A percentile compares a stretch with the other conserved stretches of the same genome.
phyloP scores from a whole-genome alignment of 164 flowering plant genomes.

The Brasenia schreberi region DNA sequence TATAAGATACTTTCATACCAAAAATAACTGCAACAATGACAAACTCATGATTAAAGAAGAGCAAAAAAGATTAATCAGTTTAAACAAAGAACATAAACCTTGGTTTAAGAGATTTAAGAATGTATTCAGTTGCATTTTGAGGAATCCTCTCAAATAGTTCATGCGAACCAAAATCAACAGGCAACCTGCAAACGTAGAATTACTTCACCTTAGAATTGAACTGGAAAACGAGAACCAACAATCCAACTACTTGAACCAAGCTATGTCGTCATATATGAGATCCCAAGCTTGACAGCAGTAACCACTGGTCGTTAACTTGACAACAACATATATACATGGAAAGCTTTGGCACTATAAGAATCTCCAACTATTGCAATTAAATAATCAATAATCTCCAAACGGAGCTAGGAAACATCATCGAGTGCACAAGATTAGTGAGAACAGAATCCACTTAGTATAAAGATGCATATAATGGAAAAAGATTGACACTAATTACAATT shows the following conservation, averaged over 20 bases:
- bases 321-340: background rate
- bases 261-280: background rate
- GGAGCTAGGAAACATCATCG: too few relatives aligned
- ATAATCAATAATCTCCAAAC: too few relatives aligned
- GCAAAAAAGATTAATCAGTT: background rate
- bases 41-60: background rate
- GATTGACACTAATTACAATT: too few relatives aligned
- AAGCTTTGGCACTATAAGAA: background rate
- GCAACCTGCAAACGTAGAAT: constrained; percentile 18
- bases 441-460: too few relatives aligned
- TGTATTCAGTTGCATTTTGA: constrained; percentile 57
- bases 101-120: constrained; percentile 61
- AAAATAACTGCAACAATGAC: background rate
- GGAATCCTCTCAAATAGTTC: constrained; percentile 35
- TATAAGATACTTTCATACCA: too few relatives aligned
- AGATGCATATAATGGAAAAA: too few relatives aligned
- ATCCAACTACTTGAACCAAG: background rate
- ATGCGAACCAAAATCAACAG: constrained; percentile 29
- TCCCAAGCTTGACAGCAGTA: background rate
- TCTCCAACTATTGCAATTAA: background rate
- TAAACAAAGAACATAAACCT: constrained; percentile 17
- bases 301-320: too few relatives aligned
- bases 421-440: too few relatives aligned
- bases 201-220: background rate
- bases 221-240: background rate